These are phyloP conservation scores for Daldinia sp. DNA, from an alignment of 2,329 filamentous ascomycete species.

Conservation along the genomic window DNA sequence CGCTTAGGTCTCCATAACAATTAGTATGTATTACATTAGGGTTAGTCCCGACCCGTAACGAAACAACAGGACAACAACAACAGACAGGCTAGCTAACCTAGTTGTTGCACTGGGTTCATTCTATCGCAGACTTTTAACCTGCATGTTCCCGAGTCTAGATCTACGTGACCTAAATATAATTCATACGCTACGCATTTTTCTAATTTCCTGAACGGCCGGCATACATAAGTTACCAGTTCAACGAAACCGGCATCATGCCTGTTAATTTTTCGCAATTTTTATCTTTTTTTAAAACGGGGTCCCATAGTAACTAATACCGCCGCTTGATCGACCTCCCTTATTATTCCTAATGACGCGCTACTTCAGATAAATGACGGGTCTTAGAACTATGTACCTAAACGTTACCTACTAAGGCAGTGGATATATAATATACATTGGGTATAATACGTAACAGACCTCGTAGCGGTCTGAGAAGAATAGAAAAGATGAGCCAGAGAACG, in stretches of 20 bases:
- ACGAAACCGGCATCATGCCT: not conserved
- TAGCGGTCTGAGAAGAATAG: not conserved
- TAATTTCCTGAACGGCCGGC: conserved; percentile 5
- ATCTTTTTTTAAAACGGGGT: not conserved
- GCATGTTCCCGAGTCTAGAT: conserved; percentile 39
- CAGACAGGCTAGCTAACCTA: not conserved
- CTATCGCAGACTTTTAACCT: conserved; percentile 31
- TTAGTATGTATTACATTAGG: not conserved
- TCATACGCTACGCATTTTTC: conserved; percentile 5
- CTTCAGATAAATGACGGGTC: not conserved
- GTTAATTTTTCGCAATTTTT: not conserved
- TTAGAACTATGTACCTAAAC: not conserved
- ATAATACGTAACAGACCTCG: not conserved
- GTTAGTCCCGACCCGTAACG: not conserved
- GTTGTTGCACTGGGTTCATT: conserved; percentile 23
- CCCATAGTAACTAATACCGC: not conserved
- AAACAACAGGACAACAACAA: not conserved
- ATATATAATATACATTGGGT: not conserved
- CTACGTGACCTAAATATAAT: conserved; percentile 14
- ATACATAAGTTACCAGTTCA: not conserved
- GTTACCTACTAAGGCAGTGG: not conserved
- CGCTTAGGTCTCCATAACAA: not conserved
- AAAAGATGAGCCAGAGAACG: not conserved
- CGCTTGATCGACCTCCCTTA: not conserved
- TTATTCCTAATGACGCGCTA: conserved; percentile 5